These are phyloP conservation scores for Ascochyta viciae-villosae DNA, from an alignment of 2,329 filamentous ascomycete species.

Conservation along the genomic window DNA sequence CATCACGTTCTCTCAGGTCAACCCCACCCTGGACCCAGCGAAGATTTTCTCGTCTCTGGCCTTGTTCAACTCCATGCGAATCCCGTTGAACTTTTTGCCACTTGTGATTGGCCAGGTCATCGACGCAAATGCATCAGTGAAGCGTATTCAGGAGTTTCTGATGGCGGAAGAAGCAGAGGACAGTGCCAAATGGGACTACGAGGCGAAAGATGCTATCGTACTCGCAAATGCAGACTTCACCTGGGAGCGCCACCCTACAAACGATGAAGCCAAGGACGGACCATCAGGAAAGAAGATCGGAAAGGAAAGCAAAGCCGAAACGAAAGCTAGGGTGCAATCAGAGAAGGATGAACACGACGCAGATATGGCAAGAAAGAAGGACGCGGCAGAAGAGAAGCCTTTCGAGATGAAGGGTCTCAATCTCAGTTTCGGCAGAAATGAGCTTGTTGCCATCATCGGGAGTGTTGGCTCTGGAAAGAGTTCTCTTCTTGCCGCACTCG, in stretches of 20 bases:
- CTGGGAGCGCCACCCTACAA: slow-evolving; percentile 76
- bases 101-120: slow-evolving; percentile 87
- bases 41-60: slow-evolving; percentile 91
- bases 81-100: slow-evolving; percentile 88
- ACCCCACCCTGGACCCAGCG: slow-evolving; percentile 74
- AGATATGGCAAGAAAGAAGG: slow-evolving; percentile 48
- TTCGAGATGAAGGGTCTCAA: slow-evolving; percentile 76
- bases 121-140: slow-evolving; percentile 85
- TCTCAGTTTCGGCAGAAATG: slow-evolving; percentile 73
- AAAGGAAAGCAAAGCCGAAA: slow-evolving; percentile 54
- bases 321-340: slow-evolving; percentile 26
- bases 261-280: slow-evolving; percentile 47
- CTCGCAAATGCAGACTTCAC: slow-evolving; percentile 80
- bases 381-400: slow-evolving; percentile 63
- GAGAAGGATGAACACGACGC: slow-evolving; percentile 42
- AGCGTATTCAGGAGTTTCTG: slow-evolving; percentile 87
- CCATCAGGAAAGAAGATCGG: slow-evolving; percentile 55
- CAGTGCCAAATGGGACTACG: slow-evolving; percentile 65
- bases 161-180: slow-evolving; percentile 85
- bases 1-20: slow-evolving; percentile 74
- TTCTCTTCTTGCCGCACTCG: slow-evolving; percentile 85
- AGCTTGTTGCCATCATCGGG: slow-evolving; percentile 85
- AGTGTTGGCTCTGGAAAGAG: slow-evolving; percentile 90
- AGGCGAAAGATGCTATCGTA: slow-evolving; percentile 66
- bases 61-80: slow-evolving; percentile 87